Evolutionary conservation across 1,284 basidiomycete genomes (phyloP).

Genomic region (Salmacisia buchloeana): DNA sequence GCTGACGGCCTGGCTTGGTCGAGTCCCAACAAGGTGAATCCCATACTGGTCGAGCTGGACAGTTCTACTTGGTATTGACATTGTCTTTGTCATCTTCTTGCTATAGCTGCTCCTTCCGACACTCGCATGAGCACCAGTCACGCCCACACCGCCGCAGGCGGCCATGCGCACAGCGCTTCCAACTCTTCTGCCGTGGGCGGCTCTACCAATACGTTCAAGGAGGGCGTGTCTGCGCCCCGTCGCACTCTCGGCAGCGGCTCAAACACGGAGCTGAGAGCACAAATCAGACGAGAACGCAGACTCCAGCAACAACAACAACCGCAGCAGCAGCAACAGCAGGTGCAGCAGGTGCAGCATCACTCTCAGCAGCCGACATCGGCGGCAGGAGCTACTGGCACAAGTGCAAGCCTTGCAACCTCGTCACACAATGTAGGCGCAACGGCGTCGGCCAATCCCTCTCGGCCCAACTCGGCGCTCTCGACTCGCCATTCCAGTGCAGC

Average conservation of each 20-base stretch:
- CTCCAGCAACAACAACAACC: conserved; percentile 18
- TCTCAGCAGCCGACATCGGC: conserved; percentile 13
- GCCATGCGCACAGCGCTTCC: background rate
- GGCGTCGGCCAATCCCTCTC: too few species aligned
- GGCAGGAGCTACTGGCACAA: background rate
- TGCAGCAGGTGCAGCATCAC: conserved; percentile 10
- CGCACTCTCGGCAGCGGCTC: conserved; percentile 24
- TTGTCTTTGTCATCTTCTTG: too few species aligned
- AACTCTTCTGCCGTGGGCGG: conserved; percentile 7
- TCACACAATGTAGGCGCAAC: too few species aligned
- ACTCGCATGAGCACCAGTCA: too few species aligned
- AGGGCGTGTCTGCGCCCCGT: conserved; percentile 7
- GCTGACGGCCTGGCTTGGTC: too few species aligned
- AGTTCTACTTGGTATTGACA: too few species aligned
- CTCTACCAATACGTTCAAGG: background rate
- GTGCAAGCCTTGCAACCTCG: too few species aligned
- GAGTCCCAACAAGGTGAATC: too few species aligned
- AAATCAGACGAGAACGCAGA: conserved; percentile 27
- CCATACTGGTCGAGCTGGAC: too few species aligned
- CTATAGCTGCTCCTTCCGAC: too few species aligned
- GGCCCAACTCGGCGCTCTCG: too few species aligned
- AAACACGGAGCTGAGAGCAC: conserved; percentile 32
- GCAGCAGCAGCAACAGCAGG: conserved; percentile 14
- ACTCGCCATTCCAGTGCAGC: too few species aligned
- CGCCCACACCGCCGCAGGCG: background rate